phyloP scores from a whole-genome alignment of 345 rosid genomes.

The Psidium friedrichsthalianum region DNA sequence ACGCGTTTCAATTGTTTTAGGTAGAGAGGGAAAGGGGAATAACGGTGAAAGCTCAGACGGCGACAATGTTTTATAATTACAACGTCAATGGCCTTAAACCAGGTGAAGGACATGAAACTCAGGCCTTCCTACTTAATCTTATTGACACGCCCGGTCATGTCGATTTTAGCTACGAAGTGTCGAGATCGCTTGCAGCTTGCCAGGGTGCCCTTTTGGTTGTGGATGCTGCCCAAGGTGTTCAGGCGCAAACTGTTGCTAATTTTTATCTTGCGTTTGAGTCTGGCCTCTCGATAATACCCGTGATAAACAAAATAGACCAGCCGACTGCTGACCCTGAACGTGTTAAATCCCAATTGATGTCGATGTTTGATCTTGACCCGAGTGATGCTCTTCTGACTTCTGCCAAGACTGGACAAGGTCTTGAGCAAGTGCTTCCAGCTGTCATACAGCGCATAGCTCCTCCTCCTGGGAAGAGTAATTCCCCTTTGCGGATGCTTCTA shows the following conservation, averaged over 20 bases:
- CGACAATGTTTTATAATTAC: slow-evolving; percentile 77
- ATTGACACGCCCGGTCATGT: slow-evolving; percentile 98
- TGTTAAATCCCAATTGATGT: slow-evolving; percentile 86
- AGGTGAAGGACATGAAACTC: slow-evolving; percentile 16
- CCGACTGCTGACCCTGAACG: slow-evolving; percentile 99
- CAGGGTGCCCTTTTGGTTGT: slow-evolving; percentile 96
- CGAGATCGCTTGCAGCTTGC: slow-evolving; percentile 97
- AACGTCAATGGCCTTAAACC: slow-evolving; percentile 2
- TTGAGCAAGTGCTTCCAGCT: slow-evolving; percentile 84
- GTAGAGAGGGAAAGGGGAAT: slow-evolving; percentile 99
- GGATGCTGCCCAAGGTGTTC: slow-evolving; percentile 99
- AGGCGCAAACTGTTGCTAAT: slow-evolving; percentile 97
- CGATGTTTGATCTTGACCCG: slow-evolving; percentile 94
- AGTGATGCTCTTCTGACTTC: slow-evolving; percentile 74
- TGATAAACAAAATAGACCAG: slow-evolving; percentile 93
- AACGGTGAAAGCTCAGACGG: slow-evolving; percentile 96
- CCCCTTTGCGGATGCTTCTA: slow-evolving; percentile 88
- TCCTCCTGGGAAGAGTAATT: slow-evolving; percentile 61
- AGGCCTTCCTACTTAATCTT: slow-evolving; percentile 53
- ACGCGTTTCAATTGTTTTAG: slow-evolving; percentile 14
- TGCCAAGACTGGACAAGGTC: slow-evolving; percentile 95
- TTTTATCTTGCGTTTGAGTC: slow-evolving; percentile 94
- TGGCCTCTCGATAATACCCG: slow-evolving; percentile 66
- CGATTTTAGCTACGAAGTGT: slow-evolving; percentile 95
- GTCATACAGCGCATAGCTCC: slow-evolving; percentile 80